phyloP scores from a whole-genome alignment of 768 basidiomycete genomes.

The Lactifluus subvellereus region DNA sequence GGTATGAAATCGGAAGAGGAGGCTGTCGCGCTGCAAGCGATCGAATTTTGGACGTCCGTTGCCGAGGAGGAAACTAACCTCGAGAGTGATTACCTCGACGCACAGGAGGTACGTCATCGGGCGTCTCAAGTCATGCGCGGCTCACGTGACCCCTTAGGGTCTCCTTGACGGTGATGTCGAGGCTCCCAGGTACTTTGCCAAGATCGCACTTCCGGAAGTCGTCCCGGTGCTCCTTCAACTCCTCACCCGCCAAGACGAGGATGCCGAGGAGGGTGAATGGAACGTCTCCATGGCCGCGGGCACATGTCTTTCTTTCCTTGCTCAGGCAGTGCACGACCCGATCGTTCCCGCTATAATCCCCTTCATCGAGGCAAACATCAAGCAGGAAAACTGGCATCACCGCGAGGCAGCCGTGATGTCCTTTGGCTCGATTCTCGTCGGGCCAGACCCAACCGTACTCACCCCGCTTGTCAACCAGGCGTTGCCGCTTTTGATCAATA shows the following conservation, averaged over 20 bases:
- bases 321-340: constrained; percentile 82
- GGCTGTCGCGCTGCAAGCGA: constrained; percentile 87
- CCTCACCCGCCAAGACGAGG: constrained; percentile 90
- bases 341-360: constrained; percentile 93
- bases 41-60: constrained; percentile 99
- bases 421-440: constrained; percentile 95
- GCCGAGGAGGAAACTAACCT: constrained; percentile 97
- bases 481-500: constrained; percentile 85
- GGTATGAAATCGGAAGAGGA: constrained; percentile 96
- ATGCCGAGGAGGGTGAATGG: constrained; percentile 98
- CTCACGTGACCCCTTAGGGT: constrained; percentile 45
- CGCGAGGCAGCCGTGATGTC: constrained; percentile 99
- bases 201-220: constrained; percentile 91
- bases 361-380: constrained; percentile 97
- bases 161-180: constrained; percentile 80
- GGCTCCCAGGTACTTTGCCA: constrained; percentile 88
- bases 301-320: constrained; percentile 83
- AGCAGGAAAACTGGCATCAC: constrained; percentile 84
- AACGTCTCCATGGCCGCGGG: constrained; percentile 96
- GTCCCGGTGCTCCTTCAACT: constrained; percentile 86
- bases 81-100: constrained; percentile 57
- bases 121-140: constrained; percentile 12
- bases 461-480: constrained; percentile 92
- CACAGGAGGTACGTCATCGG: constrained; percentile 63
- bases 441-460: constrained; percentile 83